Conservation (phyloP, 495 filamentous ascomycete species). For the Parachaetomium inaequale region DNA sequence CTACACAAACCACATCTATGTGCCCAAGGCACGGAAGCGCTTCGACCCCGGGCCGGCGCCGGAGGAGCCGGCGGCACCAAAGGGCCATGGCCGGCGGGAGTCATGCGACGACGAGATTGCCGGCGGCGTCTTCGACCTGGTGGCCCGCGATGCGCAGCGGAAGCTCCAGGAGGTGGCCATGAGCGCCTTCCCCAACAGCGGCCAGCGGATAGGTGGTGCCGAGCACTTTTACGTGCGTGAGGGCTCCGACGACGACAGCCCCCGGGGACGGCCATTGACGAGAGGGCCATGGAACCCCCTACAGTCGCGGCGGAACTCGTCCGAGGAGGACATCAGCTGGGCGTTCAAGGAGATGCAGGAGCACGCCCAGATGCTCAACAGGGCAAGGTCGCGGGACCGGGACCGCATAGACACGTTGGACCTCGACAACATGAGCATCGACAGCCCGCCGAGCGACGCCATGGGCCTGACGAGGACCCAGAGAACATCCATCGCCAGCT, state of each 20-base stretch:
- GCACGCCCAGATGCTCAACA: slow-evolving; percentile 38
- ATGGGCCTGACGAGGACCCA: slow-evolving; percentile 38
- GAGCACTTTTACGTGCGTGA: slow-evolving; percentile 55
- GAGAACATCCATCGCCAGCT: slow-evolving; percentile 33
- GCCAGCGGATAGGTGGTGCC: slow-evolving; percentile 45
- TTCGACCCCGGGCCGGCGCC: slow-evolving; percentile 29
- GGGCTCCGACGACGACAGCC: slow-evolving; percentile 44
- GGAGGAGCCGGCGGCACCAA: slow-evolving; percentile 17
- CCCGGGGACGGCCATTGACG: slow-evolving; percentile 31
- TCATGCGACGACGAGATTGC: slow-evolving; percentile 66
- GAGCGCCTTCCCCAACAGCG: slow-evolving; percentile 49
- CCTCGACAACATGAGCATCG: slow-evolving; percentile 43
- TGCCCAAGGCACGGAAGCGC: slow-evolving; percentile 39
- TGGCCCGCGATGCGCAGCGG: slow-evolving; percentile 70
- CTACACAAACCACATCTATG: slow-evolving; percentile 56
- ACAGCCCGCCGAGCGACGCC: slow-evolving; percentile 41
- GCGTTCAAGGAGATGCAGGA: slow-evolving; percentile 51
- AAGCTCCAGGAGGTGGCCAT: slow-evolving; percentile 53
- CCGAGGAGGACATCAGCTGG: slow-evolving; percentile 48
- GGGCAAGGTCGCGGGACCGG: slow-evolving; percentile 16
- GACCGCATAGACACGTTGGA: slow-evolving; percentile 36
- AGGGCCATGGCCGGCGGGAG: slow-evolving; percentile 48
- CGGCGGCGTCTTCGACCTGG: slow-evolving; percentile 70
- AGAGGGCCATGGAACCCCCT: slow-evolving; percentile 35
- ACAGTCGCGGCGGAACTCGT: slow-evolving; percentile 42